A percentile compares a stretch with the other conserved stretches of the same genome.
These are phyloP conservation scores for Penicillium janthinellum DNA, from an alignment of 2,329 filamentous ascomycete species.

Conservation along the genomic window DNA sequence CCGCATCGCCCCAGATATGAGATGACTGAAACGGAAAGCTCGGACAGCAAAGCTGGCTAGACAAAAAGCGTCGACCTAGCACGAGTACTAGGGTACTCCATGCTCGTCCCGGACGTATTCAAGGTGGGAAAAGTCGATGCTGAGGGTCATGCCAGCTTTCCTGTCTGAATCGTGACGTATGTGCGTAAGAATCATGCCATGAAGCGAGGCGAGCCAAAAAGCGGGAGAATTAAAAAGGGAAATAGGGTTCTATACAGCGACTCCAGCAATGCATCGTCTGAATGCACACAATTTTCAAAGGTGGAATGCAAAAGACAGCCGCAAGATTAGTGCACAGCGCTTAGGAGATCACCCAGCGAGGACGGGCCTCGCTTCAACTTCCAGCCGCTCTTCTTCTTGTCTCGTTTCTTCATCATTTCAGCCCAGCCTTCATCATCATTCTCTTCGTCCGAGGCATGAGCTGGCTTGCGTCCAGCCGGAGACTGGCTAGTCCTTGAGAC, in stretches of 20 bases:
- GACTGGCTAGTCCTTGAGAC: slow-evolving; percentile 29
- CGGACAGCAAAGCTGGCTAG: background rate
- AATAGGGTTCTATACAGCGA: slow-evolving; percentile 20
- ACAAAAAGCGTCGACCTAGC: background rate
- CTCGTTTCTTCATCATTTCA: slow-evolving; percentile 53
- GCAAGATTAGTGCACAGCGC: slow-evolving; percentile 36
- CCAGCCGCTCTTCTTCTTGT: slow-evolving; percentile 53
- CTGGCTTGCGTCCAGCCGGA: slow-evolving; percentile 16
- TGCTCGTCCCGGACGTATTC: background rate
- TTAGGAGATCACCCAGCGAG: slow-evolving; percentile 41
- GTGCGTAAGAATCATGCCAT: slow-evolving; percentile 23
- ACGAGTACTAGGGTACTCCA: background rate
- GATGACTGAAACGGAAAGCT: slow-evolving; percentile 2
- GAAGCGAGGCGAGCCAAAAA: background rate
- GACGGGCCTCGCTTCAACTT: slow-evolving; percentile 45
- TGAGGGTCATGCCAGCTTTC: slow-evolving; percentile 1
- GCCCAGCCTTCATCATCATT: slow-evolving; percentile 54
- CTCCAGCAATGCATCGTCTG: background rate
- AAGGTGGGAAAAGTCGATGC: background rate
- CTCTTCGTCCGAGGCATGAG: slow-evolving; percentile 43
- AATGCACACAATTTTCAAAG: slow-evolving; percentile 15
- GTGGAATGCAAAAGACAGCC: background rate
- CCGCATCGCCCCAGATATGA: slow-evolving; percentile 2
- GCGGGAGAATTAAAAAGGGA: slow-evolving; percentile 5
- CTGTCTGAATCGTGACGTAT: slow-evolving; percentile 13